Evolutionary conservation across 1,139 yeast genomes (phyloP), one percentile per base, ranked within the genome.

Genomic region (Sugiyamaella sp.): DNA sequence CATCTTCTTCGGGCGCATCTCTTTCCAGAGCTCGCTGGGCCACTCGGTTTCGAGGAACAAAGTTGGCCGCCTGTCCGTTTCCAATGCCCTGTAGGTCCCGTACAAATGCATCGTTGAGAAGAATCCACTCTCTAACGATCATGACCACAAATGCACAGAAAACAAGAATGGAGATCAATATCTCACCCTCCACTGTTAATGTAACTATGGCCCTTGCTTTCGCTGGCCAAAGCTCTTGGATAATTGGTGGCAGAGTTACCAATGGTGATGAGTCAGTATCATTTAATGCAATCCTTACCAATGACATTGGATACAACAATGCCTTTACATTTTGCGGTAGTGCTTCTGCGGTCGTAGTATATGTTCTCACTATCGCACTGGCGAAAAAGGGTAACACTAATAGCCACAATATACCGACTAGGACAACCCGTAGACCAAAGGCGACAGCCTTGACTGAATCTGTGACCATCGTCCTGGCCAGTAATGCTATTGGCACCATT

Each of bases 401-500:
- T 21, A 60, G 25, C 69, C 69, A 67, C 37, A 64, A 41, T n/a
- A 48, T 38, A 3, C 51, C 49, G 4, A 60, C 61, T 25, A 61
- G 37, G 4, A 46, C 46, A 9, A 57, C 46, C 39, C 66, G 48
- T n/a, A 57, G 17, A 9, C 54, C 55, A 17, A 49, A 48, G 12
- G 53, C 33, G 2, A 57, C 21, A 22, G 55, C 46, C 20, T 54
- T 41, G 8, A 54, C 49, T 4, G 58, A 29, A 45, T 63, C 65
- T n/a, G 45, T 59, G 55, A 66, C 59, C 44, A 68, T 58, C 27
- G 63, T 66, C 27, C 64, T 66, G 8, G 69, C 35, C 19, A 82
- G 63, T 47, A 82, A 66, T 1, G 62, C 58, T 2, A 81, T 14
- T 0, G 96, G 96, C 16, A 87, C 78, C 27, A 71, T 71, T 3